Base-by-base conservation (phyloP, 164 flowering plant species). In the Sextonia rubra region DNA sequence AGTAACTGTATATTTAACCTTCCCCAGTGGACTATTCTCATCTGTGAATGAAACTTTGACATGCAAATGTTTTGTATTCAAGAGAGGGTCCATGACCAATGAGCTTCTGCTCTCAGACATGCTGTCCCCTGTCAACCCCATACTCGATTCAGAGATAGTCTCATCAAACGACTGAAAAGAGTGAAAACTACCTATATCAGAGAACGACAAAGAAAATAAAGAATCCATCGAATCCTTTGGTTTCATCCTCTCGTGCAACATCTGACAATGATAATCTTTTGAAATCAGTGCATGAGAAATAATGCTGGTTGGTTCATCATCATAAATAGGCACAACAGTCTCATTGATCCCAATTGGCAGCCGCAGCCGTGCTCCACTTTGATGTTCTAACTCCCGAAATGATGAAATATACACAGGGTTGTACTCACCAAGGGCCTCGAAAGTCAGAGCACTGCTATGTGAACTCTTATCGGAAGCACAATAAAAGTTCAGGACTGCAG, bases 281-380 rank as follows among this genome's bases (percentile, higher is more conserved):
- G 94, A 89, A 25, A 77, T 68, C 47, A 96, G 76, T 18, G 91
- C 91, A 81, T 89, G 90, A 17, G 98, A 70, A 72, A 96, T 93
- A 30, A 89, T 76, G 80, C 99, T 96, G 22, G 99, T 87, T 44
- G 98, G 98, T 76, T 96, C 99, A 83, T 93, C 97, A 79, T 96
- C 99, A 86, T 83, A 91, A 73, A 96, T 91, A 2, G 97, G 97
- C 76, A 96, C 75, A 4, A 92, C 89, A 71, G 86, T 90, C 60
- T 90, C 97, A 81, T 88, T 86, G 17, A 87, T 75, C 70, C 98
- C 97, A 65, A 89, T 85, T 11, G 95, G 95, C 30, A 91, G 83
- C 78, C 89, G 85, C 72, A 89, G 77, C 77, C 91, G 84, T 18
- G 94, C 90, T 12, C 93, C 94, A 80, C 86, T 80, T 77, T 84